Base-by-base conservation (phyloP, 345 rosid genomes). In the Angophora floribunda region DNA sequence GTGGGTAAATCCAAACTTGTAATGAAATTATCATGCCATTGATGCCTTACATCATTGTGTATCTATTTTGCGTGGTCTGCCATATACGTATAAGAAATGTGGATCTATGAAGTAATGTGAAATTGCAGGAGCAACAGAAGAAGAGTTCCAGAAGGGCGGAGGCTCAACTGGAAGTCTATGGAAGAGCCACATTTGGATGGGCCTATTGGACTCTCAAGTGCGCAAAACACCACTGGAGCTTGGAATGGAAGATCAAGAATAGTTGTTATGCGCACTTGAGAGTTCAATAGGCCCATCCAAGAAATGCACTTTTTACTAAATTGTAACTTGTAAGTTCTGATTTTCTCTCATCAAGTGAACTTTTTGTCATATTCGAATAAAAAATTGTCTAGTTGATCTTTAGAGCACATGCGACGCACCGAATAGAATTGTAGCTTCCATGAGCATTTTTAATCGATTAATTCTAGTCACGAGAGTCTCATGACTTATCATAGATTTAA, bases 201-300 rank as follows among this genome's bases (percentile, higher is more conserved):
- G 94, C 96, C 21, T 95, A 94, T 41, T 95, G 97, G 97, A 90
- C 95, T 78, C 90, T 93, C 5, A 95, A 88, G 90, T 93, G 93
- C 65, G 91, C 90, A 3, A 90, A 90, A 51, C 84, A 85, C 51
- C 93, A 93, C 51, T 95, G 95, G 94, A 93, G 93, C 86, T 67
- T 93, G 22, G 93, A 95, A 36, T 94, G 94, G 97, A 95, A 93
- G 97, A 94, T 93, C 87, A 89, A 89, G 12, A 93, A 94, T 86
- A 94, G 93, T 19, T 93, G 92, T 55, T 55, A 21, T 55, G 26
- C 11, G 12, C 0, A 55, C 4, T 55, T 55, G 26, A 22, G 61
- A 55, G 12, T 0, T 26, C 61, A 22, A 55, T 2, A 55, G 61
- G 61, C 28, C 61, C 61, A 55, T 55, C 61, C 59, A 19, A 53